Evolutionary conservation across 192 early-diverging fungal species (phyloP), one percentile per base, ranked within the genome.

Genomic region (Thoreauomyces humboldtii): DNA sequence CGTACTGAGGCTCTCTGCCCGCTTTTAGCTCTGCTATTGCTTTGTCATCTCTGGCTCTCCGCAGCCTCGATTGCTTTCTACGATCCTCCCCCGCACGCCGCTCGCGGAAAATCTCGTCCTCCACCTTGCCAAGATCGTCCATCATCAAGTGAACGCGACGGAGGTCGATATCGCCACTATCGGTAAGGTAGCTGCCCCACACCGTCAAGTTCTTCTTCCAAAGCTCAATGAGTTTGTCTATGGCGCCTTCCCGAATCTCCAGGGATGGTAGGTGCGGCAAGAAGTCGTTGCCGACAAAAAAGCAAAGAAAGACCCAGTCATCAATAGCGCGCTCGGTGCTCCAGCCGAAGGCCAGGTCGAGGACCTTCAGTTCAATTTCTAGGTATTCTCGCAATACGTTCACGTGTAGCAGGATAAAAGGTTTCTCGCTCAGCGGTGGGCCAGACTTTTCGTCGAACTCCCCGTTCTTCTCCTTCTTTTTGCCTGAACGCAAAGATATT

Each of bases 231-330:
- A 87, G 69, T 28, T 63, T 53, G 59, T 81, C 81, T 45, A 87
- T 80, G 0, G 93, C 94, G 50, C 93, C 93, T 74, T 95, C 91
- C 27, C 88, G 88, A 66, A 99, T 99, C 57, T 96, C 92, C 33
- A 98, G 79, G 59, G 89, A 91, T 35, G 94, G 94, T 36, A 98
- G 70, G 73, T 92, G 92, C 42, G 96, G 96, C 61, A 99, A 69
- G 74, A 97, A 99, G 76, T 98, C 96, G 73, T 98, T 98, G 51
- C 96, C 96, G 27, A 98, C 88, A 74, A 98, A 94, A 75, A 98
- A 87, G 48, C 86, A 88, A 66, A 98, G 79, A 25, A 99, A 81
- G 1, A 98, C 87, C 71, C 92, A 99, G 65, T 99, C 97, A 72
- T 99, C 97, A 47, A 98, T 90, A 21, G 95, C 88, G 24, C 93